Base-by-base conservation (phyloP, 2,329 filamentous ascomycete species). In the Fusarium napiforme region DNA sequence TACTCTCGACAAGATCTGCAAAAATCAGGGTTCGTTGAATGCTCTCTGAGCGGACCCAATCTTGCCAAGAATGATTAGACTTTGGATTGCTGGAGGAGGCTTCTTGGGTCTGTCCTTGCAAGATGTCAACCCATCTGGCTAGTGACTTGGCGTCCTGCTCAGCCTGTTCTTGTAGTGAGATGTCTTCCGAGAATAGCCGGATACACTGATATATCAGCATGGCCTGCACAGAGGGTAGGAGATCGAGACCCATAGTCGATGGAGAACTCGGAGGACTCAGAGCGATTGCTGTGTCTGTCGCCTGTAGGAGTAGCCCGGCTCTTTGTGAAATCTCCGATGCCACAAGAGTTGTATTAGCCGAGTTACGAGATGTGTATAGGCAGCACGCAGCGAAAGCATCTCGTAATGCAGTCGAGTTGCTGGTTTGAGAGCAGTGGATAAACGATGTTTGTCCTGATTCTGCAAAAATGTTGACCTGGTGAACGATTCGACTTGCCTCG, bases 41-140 rank as follows among this genome's bases (percentile, higher is more conserved):
- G 11, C n/a, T 52, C 4, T 52, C 49, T 26, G 2, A 3, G 3
- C 49, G 32, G 18, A 52, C 3, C 49, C 32, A 52, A 1, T 11
- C 18, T 36, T 21, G 0, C 47, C 47, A 50, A 1, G 15, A 9
- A 0, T 9, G 10, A 9, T 5, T 0, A 7, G 7, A 0, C 0
- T 9, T 18, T 23, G 28, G 12, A 12, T 7, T 30, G 14, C 1
- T n/a, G 7, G 10, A 34, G 3, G 3, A 12, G n/a, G 3, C 0
- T 5, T 5, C 5, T 3, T 6, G 4, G 1, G 9, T 11, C 9
- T 32, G 28, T n/a, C 3, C 7, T 4, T 32, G 11, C 11, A 50
- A 34, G 4, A 50, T 19, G 2, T 7, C 30, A 23, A 34, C 0
- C 47, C 47, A 50, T 11, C 2, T 50, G 2, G 7, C 0, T 0